Base-by-base conservation (phyloP, 345 rosid species). In the Crucihimalaya himalaica region DNA sequence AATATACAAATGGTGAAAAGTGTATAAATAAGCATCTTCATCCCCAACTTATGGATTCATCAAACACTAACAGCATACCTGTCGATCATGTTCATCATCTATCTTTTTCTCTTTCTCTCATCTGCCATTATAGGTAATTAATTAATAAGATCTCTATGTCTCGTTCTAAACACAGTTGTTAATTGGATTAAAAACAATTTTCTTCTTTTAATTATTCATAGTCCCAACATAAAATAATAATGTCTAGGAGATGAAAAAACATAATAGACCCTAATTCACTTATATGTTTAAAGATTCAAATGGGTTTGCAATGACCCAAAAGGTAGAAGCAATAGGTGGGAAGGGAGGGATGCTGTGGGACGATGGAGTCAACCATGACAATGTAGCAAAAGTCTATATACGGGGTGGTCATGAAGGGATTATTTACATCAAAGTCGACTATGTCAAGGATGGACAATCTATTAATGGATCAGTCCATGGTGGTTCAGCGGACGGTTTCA, bases 401-500 rank as follows among this genome's bases (percentile, higher is more conserved):
- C 57, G 57, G 25, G 57, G 57, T 52, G 57, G 6, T 52, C 57
- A 14, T 52, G 57, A 25, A 52, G 57, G 57, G 0, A 25, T 52
- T 52, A 32, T 25, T 32, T 6, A 23, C 10, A 52, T 52, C 18
- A 25, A 25, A 25, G 3, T 52, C 10, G 57, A 52, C 9, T 52
- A 23, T 52, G 32, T 52, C 18, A 57, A 32, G 16, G 40, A 29
- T 45, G 40, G 55, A 16, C 15, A 15, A 28, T 9, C 4, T 0
- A 29, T 52, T 25, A 25, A 23, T 25, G 57, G 57, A 52, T 25
- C 57, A 52, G 18, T 52, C 18, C 31, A 52, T 52, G 57, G 57
- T 52, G 57, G 4, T 6, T 52, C 32, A 12, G 18, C 32, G 5
- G 18, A 64, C 1, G 69, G 69, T 64, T 64, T 64, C 56, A 64